Evolutionary conservation across 2,329 filamentous ascomycete species (phyloP).

Genomic region (Fusarium paranaense): DNA sequence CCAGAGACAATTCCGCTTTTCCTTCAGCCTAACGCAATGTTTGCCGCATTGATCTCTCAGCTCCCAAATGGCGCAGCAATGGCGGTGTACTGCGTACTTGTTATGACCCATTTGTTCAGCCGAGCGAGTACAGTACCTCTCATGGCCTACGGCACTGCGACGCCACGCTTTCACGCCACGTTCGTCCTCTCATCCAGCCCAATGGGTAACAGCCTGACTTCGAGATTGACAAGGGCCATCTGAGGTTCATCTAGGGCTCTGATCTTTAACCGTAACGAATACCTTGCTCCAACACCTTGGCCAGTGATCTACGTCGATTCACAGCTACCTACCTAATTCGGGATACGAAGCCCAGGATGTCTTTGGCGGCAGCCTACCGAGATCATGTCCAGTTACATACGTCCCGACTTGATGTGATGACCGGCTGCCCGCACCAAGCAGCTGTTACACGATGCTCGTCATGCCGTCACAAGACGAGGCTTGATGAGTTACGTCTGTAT

Average conservation of each 20-base stretch:
- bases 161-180: not conserved
- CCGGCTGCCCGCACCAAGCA: slow-evolving; percentile 23
- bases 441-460: slow-evolving; percentile 27
- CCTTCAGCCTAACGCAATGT: slow-evolving; percentile 13
- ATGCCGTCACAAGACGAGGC: slow-evolving; percentile 3
- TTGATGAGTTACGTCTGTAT: not conserved
- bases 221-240: not conserved
- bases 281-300: not conserved
- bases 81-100: not conserved
- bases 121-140: not conserved
- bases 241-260: not conserved
- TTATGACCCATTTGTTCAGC: not conserved
- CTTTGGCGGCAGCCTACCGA: slow-evolving; percentile 29
- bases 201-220: not conserved
- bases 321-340: slow-evolving; percentile 19
- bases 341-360: slow-evolving; percentile 35
- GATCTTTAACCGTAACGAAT: not conserved
- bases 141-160: not conserved
- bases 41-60: slow-evolving; percentile 20
- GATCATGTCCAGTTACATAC: slow-evolving; percentile 14
- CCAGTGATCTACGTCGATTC: not conserved
- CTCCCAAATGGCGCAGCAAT: slow-evolving; percentile 2
- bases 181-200: not conserved
- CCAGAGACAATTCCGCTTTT: slow-evolving; percentile 23
- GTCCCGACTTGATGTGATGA: slow-evolving; percentile 12